These are phyloP conservation scores for Pleurotus giganteus DNA, from an alignment of 768 basidiomycete species.

Conservation along the genomic window DNA sequence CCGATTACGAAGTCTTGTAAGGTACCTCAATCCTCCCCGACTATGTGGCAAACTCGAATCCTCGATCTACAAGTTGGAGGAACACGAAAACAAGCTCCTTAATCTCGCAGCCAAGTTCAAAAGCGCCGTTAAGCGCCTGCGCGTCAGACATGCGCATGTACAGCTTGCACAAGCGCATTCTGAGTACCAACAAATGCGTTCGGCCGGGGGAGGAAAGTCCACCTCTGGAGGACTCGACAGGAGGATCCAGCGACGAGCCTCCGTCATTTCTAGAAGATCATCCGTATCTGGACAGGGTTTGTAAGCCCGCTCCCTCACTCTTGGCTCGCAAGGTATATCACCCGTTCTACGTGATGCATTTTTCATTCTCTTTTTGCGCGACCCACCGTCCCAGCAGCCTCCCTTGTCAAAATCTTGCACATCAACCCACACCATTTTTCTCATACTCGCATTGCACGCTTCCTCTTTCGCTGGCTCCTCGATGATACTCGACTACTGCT, in stretches of 20 bases:
- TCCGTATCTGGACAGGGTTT: neutral
- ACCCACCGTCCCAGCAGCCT: no score
- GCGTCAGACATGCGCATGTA: neutral
- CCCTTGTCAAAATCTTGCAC: no score
- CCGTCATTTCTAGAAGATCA: neutral
- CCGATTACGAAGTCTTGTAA: conserved; percentile 6
- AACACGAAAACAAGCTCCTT: conserved; percentile 37
- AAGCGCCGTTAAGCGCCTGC: conserved; percentile 20
- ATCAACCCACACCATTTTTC: no score
- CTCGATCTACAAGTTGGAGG: conserved; percentile 31
- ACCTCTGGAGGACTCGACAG: neutral
- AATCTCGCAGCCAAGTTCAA: conserved; percentile 36
- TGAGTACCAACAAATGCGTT: neutral
- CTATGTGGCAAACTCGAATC: conserved; percentile 20
- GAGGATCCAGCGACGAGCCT: neutral
- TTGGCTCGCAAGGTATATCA: no score
- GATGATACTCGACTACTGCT: no score
- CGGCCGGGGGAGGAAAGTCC: neutral
- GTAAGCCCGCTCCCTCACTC: neutral
- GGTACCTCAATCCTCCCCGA: conserved; percentile 9
- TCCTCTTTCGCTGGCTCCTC: no score
- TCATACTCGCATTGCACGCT: no score
- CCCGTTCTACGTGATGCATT: no score
- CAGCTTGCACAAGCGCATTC: neutral
- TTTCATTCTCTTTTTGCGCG: no score